Evolutionary conservation across 345 rosid species (phyloP).

Genomic region (Salix viminalis): DNA sequence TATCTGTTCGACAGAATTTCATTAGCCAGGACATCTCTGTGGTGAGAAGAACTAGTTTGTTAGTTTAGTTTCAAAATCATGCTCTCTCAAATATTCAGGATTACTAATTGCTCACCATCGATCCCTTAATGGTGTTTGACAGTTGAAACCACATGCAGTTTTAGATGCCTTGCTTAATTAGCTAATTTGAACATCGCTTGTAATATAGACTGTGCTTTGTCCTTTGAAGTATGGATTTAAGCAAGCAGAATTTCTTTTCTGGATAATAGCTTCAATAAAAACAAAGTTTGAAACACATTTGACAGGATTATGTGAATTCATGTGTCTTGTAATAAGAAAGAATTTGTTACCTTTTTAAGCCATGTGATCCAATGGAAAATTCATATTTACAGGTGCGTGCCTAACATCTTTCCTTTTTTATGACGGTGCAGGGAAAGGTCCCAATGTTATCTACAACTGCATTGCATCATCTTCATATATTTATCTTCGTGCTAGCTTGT

Average conservation of each 20-base stretch:
- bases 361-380: neutral
- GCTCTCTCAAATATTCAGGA: neutral
- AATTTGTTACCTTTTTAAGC: neutral
- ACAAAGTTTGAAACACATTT: neutral
- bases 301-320: neutral
- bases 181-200: neutral
- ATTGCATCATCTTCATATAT: constrained; percentile 31
- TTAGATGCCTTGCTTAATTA: neutral
- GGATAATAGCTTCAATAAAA: neutral
- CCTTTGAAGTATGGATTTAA: neutral
- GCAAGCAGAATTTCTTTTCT: neutral
- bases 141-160: neutral
- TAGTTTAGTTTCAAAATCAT: neutral
- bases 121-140: neutral
- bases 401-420: neutral
- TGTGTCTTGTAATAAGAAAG: neutral
- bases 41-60: neutral
- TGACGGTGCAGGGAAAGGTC: constrained; percentile 23
- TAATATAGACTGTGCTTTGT: neutral
- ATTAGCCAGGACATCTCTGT: neutral
- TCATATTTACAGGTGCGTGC: neutral
- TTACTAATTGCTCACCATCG: neutral
- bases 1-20: neutral
- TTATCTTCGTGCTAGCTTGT: constrained; percentile 32
- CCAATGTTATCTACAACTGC: constrained; percentile 27